phyloP scores from a whole-genome alignment of 2,329 filamentous ascomycete species.

The Trichoderma breve region DNA sequence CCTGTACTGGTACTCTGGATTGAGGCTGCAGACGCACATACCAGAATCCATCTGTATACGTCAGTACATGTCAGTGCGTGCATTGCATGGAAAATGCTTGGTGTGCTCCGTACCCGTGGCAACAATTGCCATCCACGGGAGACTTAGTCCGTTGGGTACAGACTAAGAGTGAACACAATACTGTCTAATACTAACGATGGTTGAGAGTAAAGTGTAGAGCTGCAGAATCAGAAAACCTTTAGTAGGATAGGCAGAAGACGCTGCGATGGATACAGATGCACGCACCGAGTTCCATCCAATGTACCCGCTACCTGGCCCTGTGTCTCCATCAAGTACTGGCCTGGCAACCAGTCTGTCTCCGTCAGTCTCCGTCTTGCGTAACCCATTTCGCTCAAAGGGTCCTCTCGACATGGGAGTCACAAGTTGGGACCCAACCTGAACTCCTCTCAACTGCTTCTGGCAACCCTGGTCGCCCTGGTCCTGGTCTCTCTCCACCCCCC shows the following conservation, averaged over 20 bases:
- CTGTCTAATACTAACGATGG: too few relatives aligned
- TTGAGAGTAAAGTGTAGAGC: background rate
- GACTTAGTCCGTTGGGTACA: background rate
- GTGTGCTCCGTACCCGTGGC: background rate
- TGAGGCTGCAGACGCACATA: background rate
- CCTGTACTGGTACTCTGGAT: background rate
- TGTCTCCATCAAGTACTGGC: background rate
- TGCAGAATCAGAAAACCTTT: background rate
- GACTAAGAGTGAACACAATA: too few relatives aligned
- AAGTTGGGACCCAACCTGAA: background rate
- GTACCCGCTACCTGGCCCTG: background rate
- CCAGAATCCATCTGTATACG: background rate
- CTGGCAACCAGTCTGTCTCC: background rate
- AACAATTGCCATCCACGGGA: background rate
- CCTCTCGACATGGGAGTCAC: conserved; percentile 1
- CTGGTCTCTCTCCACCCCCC: background rate
- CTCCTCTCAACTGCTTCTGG: background rate
- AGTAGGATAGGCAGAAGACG: background rate
- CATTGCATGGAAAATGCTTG: background rate
- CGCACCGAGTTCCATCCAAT: background rate
- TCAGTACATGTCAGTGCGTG: conserved; percentile 1
- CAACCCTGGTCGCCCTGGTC: background rate
- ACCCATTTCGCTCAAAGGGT: conserved; percentile 16
- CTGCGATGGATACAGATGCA: background rate
- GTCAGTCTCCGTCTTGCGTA: background rate